These are phyloP conservation scores for Phyllosticta citribraziliensis DNA, from an alignment of 2,329 filamentous ascomycete genomes.

Conservation along the genomic window DNA sequence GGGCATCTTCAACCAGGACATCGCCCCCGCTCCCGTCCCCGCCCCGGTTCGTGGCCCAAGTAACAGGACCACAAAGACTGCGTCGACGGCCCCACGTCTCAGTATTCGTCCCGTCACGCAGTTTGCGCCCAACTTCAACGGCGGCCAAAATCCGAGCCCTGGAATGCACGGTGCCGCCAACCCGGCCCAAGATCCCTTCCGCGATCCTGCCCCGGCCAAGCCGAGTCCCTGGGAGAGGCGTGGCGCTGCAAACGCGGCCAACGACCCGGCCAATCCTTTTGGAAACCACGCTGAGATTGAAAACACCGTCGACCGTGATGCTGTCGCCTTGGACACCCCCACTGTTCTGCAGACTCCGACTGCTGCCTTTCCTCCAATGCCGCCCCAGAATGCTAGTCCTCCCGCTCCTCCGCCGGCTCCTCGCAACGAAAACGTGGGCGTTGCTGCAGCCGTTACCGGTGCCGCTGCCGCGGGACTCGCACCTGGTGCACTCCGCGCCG, in stretches of 20 bases:
- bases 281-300: constrained; percentile 28
- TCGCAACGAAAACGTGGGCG: neutral
- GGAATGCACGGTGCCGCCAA: neutral
- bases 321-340: constrained; percentile 6
- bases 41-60: constrained; percentile 20
- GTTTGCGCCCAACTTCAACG: constrained; percentile 53
- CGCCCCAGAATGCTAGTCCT: neutral
- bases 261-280: constrained; percentile 27
- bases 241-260: constrained; percentile 20
- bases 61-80: constrained; percentile 35
- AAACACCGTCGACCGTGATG: constrained; percentile 15
- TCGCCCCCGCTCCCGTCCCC: neutral
- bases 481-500: neutral
- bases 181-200: constrained; percentile 8
- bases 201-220: constrained; percentile 15
- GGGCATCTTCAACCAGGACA: neutral
- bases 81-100: constrained; percentile 61
- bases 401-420: neutral
- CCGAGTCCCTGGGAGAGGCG: constrained; percentile 31
- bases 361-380: constrained; percentile 2
- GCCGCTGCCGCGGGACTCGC: neutral
- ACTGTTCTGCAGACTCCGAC: constrained; percentile 4
- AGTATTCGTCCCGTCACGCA: constrained; percentile 78
- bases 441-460: neutral
- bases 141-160: neutral